Percentiles rank a stretch among this genome's conserved stretches.
These are phyloP conservation scores for Gaeumannomyces tritici DNA, from an alignment of 2,329 filamentous ascomycete genomes.

Conservation along the genomic window DNA sequence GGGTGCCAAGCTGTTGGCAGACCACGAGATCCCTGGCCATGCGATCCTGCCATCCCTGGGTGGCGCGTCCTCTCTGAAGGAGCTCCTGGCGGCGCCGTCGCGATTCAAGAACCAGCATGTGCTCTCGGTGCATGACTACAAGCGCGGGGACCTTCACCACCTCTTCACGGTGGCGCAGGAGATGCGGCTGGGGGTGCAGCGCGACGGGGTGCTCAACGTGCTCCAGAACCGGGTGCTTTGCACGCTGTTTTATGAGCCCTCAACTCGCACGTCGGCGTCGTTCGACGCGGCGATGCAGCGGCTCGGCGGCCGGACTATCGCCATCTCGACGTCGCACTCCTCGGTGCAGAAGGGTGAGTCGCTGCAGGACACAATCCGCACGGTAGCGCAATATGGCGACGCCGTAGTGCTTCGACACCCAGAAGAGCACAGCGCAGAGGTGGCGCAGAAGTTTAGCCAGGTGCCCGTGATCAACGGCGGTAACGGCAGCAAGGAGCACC, in stretches of 20 bases:
- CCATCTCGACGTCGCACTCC: conserved; percentile 73
- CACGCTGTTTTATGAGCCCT: conserved; percentile 96
- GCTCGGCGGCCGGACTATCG: conserved; percentile 77
- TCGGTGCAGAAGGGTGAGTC: conserved; percentile 92
- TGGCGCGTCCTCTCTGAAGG: conserved; percentile 35
- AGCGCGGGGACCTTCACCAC: conserved; percentile 75
- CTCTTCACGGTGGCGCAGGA: conserved; percentile 96
- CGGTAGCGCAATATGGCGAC: conserved; percentile 87
- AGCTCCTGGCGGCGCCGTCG: conserved; percentile 65
- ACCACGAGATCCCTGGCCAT: not conserved
- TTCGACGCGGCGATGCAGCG: conserved; percentile 99
- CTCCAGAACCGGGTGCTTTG: conserved; percentile 79
- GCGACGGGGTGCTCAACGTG: conserved; percentile 79
- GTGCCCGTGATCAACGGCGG: conserved; percentile 96
- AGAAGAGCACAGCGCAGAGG: conserved; percentile 67
- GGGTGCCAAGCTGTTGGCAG: not conserved
- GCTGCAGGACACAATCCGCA: conserved; percentile 87
- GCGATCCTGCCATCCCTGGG: not conserved
- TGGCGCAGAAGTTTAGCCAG: conserved; percentile 76
- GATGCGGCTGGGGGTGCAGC: conserved; percentile 91
- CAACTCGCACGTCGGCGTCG: conserved; percentile 86
- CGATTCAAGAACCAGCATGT: conserved; percentile 87
- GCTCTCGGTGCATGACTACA: conserved; percentile 86
- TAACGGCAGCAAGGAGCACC: conserved; percentile 92
- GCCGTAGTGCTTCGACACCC: conserved; percentile 95